Conservation (phyloP, 352 stramenopile species). For the Globisporangium parvum region DNA sequence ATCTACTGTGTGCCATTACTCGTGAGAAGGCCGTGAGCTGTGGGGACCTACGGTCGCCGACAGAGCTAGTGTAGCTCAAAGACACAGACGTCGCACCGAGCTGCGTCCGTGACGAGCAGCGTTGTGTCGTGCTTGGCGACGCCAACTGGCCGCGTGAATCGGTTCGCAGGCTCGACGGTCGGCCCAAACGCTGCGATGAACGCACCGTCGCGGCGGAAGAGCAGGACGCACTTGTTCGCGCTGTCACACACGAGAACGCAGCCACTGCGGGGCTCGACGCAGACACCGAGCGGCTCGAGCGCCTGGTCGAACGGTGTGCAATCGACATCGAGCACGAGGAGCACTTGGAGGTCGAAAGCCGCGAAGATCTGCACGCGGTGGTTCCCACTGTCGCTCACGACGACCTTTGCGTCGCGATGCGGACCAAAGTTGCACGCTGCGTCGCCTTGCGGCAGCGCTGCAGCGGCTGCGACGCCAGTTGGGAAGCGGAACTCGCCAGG, state of each 20-base stretch:
- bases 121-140: neutral
- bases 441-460: slow-evolving; percentile 19
- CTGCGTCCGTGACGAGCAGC: slow-evolving; percentile 8
- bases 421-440: slow-evolving; percentile 45
- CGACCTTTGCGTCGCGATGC: slow-evolving; percentile 40
- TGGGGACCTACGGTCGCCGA: no score
- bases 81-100: slow-evolving; percentile 6
- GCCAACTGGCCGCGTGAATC: slow-evolving; percentile 32
- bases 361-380: slow-evolving; percentile 48
- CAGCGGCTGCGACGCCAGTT: slow-evolving; percentile 31
- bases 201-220: slow-evolving; percentile 39
- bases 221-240: slow-evolving; percentile 31
- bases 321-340: slow-evolving; percentile 28
- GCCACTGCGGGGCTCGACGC: slow-evolving; percentile 38
- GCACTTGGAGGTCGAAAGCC: slow-evolving; percentile 13
- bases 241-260: slow-evolving; percentile 41
- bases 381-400: slow-evolving; percentile 47
- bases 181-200: slow-evolving; percentile 45
- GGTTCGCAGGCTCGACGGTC: slow-evolving; percentile 35
- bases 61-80: slow-evolving; percentile 4
- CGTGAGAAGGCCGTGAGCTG: no score
- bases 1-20: no score
- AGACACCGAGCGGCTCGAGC: slow-evolving; percentile 32
- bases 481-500: slow-evolving; percentile 48
- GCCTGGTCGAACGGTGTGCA: slow-evolving; percentile 37